Percentiles rank a stretch among this genome's conserved stretches.
These are phyloP conservation scores for Tylopilus rubrobrunneus DNA, from an alignment of 768 basidiomycete genomes.

Conservation along the genomic window DNA sequence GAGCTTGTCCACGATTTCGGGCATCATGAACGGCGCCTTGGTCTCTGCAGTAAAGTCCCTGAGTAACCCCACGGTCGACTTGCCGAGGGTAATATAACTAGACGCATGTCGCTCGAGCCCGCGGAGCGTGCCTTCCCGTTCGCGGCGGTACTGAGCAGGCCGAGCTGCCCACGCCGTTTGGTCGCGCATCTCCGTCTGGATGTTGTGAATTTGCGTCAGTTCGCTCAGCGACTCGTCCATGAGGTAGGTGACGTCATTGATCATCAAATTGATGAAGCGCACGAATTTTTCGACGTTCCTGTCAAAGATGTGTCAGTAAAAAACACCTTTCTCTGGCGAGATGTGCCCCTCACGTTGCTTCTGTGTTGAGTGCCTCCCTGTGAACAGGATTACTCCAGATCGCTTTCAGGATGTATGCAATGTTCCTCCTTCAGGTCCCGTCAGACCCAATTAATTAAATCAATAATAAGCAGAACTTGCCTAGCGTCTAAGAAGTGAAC, in stretches of 20 bases:
- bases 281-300: conserved; percentile 93
- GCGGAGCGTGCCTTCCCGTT: conserved; percentile 74
- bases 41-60: conserved; percentile 91
- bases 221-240: conserved; percentile 94
- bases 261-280: conserved; percentile 94
- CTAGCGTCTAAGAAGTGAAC: conserved; percentile 45
- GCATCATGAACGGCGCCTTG: conserved; percentile 89
- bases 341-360: conserved; percentile 58
- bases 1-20: conserved; percentile 91
- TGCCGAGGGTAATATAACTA: conserved; percentile 81
- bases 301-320: conserved; percentile 8
- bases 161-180: conserved; percentile 62
- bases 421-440: conserved; percentile 62
- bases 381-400: conserved; percentile 92
- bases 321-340: background rate
- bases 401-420: conserved; percentile 80
- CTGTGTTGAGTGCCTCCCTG: conserved; percentile 76
- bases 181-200: conserved; percentile 84
- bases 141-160: conserved; percentile 71
- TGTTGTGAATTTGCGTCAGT: conserved; percentile 80
- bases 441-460: conserved; percentile 11
- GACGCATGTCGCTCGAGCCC: conserved; percentile 82
- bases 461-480: conserved; percentile 24
- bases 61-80: conserved; percentile 85
- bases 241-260: conserved; percentile 98